Base-by-base conservation (phyloP, 2,329 filamentous ascomycete genomes). In the Claviceps spartinae region DNA sequence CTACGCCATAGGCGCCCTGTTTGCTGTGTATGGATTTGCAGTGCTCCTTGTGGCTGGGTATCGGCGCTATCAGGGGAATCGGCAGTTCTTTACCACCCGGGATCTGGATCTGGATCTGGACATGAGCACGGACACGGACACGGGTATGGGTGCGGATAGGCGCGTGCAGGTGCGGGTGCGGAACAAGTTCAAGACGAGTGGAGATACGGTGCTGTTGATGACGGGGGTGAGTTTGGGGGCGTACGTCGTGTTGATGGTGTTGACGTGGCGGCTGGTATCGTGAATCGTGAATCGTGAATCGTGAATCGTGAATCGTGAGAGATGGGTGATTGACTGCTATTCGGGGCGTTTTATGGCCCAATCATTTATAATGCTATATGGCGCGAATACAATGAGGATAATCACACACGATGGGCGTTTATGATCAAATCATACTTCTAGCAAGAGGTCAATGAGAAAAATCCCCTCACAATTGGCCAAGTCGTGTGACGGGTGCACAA, bases 1-100 rank as follows among this genome's bases (percentile, higher is more conserved):
- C 73, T 97, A 97, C 70, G 82, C 85, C 59, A 95, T 96, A 56
- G 93, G 93, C n/a, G 93, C 93, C 6, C 75, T 98, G 36, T 96
- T 96, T 65, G 90, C 93, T 44, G 83, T 88, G 48, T 97, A 97
- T 63, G 93, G 91, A 13, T 82, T 84, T 3, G 87, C 88, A 6
- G 79, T 98, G 47, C 73, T 97, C 63, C 74, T 87, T 26, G 88
- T 94, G 54, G 86, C 88, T 60, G 73, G 88, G 51, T 94, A 94
- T 68, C 79, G 93, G 53, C 82, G 93, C 51, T 87, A 90, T 63
- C 87, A 96, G 69, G 90, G 93, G 53, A 95, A 97, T 63, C 80
- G 82, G 57, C 91, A 97, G 68, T 97, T 98, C 71, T 97, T 97
- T 68, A 79, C 75, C 45, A 60, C 62, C 44, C 65, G 65, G 52